Conservation (phyloP, 305 asterid species). For the Solanum hybrid region DNA sequence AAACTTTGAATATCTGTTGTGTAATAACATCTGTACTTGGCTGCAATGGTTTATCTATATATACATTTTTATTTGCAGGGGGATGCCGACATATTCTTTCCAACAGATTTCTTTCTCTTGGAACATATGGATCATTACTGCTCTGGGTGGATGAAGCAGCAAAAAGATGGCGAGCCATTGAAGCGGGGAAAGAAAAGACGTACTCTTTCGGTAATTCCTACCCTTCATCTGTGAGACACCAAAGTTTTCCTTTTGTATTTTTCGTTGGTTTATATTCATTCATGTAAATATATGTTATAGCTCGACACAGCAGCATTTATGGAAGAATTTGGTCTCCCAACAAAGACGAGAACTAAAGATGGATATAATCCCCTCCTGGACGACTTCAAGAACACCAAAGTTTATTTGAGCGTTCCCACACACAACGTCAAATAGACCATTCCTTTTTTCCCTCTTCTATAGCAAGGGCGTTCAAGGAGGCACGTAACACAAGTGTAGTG, state of each 20-base stretch:
- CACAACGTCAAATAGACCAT: conserved; percentile 58
- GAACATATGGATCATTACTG: conserved; percentile 84
- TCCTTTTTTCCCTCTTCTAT: background rate
- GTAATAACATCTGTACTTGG: background rate
- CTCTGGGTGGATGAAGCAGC: conserved; percentile 66
- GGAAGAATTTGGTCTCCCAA: conserved; percentile 95
- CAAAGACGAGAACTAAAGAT: conserved; percentile 84
- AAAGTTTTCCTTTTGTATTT: background rate
- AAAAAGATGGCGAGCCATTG: conserved; percentile 29
- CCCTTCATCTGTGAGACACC: conserved; percentile 6
- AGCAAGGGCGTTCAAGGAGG: background rate
- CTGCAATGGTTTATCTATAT: background rate
- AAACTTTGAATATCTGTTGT: background rate
- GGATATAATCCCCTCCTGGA: conserved; percentile 98
- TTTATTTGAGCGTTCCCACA: conserved; percentile 91
- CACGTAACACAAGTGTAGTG: background rate
- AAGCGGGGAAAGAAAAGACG: conserved; percentile 87
- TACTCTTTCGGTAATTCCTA: conserved; percentile 54
- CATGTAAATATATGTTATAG: conserved; percentile 21
- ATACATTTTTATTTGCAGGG: conserved; percentile 41
- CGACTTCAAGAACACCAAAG: conserved; percentile 91
- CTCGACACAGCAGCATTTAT: conserved; percentile 86
- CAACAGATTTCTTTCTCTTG: conserved; percentile 87
- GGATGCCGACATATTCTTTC: conserved; percentile 95
- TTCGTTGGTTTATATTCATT: background rate